Evolutionary conservation across 345 rosid genomes (phyloP).

Genomic region (Gossypium sturtianum): DNA sequence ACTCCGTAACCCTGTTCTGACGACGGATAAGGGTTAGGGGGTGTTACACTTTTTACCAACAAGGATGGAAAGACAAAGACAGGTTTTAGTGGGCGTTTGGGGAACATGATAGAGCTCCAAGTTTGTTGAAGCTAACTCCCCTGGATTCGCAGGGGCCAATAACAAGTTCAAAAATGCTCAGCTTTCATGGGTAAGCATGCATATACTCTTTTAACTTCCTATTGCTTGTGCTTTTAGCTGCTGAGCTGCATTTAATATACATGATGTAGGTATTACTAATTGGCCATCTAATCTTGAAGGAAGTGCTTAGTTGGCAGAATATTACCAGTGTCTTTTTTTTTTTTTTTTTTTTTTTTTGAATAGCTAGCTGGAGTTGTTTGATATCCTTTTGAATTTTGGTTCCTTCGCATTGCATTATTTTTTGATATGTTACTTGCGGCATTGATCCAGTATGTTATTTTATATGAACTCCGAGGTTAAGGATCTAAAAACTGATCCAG

Average conservation of each 20-base stretch:
- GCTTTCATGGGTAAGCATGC: slow-evolving; percentile 79
- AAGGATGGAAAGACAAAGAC: slow-evolving; percentile 80
- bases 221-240: neutral
- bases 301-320: neutral
- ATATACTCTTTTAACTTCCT: neutral
- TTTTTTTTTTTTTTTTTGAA: neutral
- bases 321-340: neutral
- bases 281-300: neutral
- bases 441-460: neutral
- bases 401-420: neutral
- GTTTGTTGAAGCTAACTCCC: slow-evolving; percentile 81
- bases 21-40: no score
- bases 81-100: slow-evolving; percentile 91
- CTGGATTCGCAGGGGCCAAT: slow-evolving; percentile 80
- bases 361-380: neutral
- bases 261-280: neutral
- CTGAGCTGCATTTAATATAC: neutral
- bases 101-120: slow-evolving; percentile 87
- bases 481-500: neutral
- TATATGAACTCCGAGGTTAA: neutral
- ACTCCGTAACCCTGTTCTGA: no score
- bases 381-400: neutral
- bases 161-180: slow-evolving; percentile 84
- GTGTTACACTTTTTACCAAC: slow-evolving; percentile 44
- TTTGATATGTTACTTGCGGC: neutral